Base-by-base conservation (phyloP, 2,329 filamentous ascomycete genomes). In the Alternaria metachromatica region DNA sequence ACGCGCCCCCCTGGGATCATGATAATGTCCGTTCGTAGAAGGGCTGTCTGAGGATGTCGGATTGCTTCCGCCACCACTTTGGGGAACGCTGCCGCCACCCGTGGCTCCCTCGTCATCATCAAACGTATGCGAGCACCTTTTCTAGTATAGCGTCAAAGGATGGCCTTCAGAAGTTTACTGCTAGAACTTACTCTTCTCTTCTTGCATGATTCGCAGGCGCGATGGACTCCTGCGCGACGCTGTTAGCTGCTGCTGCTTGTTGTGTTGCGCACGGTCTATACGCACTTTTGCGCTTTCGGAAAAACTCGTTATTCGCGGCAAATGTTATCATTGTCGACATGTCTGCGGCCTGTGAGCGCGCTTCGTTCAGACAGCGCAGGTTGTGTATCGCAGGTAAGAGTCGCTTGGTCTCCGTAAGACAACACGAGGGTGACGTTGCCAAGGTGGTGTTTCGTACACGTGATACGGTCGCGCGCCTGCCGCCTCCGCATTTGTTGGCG, bases 241-340 rank as follows among this genome's bases (percentile, higher is more conserved):
- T 49, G 72, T 77, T 72, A 77, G 75, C 67, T 64, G 62, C 57
- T 64, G 63, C 56, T 56, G 63, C 57, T 56, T 68, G 65, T 63
- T 51, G 48, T 57, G 64, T 50, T 54, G 66, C 66, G 68, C 62
- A 63, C 60, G 55, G 60, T 62, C 65, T 67, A 55, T 58, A 71
- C 73, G 63, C 67, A 77, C 80, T 75, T 66, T 82, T 82, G 50
- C 81, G 77, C 69, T 83, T 83, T 63, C 80, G 70, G 70, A 81
- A 82, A 69, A 80, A 80, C 63, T 81, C 80, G 68, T 81, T 81
- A 59, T 82, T 81, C n/a, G 80, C 80, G 25, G 81, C 80, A 62
- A 83, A 83, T 26, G 80, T 83, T 60, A 81, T 81, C 74, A 82
- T 81, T 23, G 76, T 79, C 49, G 79, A 80, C 80, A 82, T 81